Evolutionary conservation across 192 early-diverging fungal genomes (phyloP).

Genomic region (Coemansia sp.): DNA sequence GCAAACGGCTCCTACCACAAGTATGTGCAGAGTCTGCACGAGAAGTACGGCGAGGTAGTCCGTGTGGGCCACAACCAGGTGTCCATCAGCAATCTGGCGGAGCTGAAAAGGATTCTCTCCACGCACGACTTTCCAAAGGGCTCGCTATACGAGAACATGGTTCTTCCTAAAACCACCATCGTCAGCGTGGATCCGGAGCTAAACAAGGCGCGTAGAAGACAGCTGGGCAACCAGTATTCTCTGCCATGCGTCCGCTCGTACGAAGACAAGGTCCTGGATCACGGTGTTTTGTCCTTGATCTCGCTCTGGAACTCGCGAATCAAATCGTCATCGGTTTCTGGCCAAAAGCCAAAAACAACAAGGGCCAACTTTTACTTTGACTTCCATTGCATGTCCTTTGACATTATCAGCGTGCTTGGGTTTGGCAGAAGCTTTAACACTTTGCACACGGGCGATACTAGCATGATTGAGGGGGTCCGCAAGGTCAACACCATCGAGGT

Average conservation of each 20-base stretch:
- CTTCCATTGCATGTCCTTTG: slow-evolving; percentile 35
- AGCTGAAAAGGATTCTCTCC: slow-evolving; percentile 29
- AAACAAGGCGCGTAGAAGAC: slow-evolving; percentile 31
- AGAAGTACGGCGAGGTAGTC: slow-evolving; percentile 39
- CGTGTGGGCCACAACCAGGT: slow-evolving; percentile 40
- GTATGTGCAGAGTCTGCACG: slow-evolving; percentile 25
- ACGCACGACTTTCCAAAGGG: slow-evolving; percentile 46
- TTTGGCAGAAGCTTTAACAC: slow-evolving; percentile 34
- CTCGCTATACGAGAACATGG: slow-evolving; percentile 24
- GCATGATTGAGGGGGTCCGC: slow-evolving; percentile 25
- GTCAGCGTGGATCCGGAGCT: slow-evolving; percentile 37
- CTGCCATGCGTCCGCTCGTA: slow-evolving; percentile 17
- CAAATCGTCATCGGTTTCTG: background rate
- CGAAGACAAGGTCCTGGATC: slow-evolving; percentile 27
- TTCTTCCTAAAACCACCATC: slow-evolving; percentile 23
- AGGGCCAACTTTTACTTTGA: slow-evolving; percentile 41
- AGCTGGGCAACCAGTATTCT: slow-evolving; percentile 32
- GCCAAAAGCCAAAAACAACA: background rate
- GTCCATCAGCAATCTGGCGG: slow-evolving; percentile 21
- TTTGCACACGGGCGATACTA: slow-evolving; percentile 17
- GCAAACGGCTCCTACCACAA: slow-evolving; percentile 26
- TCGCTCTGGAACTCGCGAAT: slow-evolving; percentile 24
- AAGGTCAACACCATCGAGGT: slow-evolving; percentile 22
- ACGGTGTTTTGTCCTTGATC: slow-evolving; percentile 36
- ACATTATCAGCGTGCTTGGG: slow-evolving; percentile 41